A percentile compares a stretch with the other conserved stretches of the same genome.
Conservation (phyloP, 2,329 filamentous ascomycete species). For the Claviceps pusilla region DNA sequence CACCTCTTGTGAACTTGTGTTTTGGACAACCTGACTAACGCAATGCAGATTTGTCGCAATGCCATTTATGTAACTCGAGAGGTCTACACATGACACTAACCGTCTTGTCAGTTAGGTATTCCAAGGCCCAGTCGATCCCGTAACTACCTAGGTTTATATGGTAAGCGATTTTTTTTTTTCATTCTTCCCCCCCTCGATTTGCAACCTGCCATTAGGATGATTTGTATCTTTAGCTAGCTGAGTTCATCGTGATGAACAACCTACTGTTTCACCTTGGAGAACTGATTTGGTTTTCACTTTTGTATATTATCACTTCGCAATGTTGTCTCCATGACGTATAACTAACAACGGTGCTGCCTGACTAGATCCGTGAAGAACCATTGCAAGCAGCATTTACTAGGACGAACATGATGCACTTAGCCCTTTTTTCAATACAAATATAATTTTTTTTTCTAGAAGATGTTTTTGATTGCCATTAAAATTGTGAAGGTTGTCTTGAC, state of each 20-base stretch:
- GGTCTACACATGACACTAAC: conserved; percentile 3
- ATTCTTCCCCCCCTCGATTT: neutral
- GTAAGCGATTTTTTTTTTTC: neutral
- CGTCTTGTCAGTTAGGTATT: neutral
- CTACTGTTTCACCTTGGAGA: conserved; percentile 43
- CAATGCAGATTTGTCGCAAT: neutral
- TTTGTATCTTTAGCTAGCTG: conserved; percentile 31
- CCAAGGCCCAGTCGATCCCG: neutral
- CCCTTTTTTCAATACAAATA: neutral
- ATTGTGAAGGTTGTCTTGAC: neutral
- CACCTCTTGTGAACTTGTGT: too few species aligned
- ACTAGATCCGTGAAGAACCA: neutral
- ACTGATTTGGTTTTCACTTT: conserved; percentile 29
- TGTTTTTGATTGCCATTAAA: neutral
- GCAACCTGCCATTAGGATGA: conserved; percentile 32
- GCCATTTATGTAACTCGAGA: neutral
- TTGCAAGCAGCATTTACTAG: neutral
- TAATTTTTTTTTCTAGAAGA: neutral
- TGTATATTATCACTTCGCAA: neutral
- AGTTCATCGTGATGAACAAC: conserved; percentile 41
- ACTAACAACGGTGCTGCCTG: neutral
- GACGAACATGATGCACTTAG: neutral
- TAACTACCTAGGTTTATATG: neutral
- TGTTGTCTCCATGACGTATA: neutral
- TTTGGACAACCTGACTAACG: neutral